Percentiles rank a stretch among this genome's conserved stretches.
Conservation (phyloP, 371 early-diverging fungal species). For the Rhizopus stolonifer region DNA sequence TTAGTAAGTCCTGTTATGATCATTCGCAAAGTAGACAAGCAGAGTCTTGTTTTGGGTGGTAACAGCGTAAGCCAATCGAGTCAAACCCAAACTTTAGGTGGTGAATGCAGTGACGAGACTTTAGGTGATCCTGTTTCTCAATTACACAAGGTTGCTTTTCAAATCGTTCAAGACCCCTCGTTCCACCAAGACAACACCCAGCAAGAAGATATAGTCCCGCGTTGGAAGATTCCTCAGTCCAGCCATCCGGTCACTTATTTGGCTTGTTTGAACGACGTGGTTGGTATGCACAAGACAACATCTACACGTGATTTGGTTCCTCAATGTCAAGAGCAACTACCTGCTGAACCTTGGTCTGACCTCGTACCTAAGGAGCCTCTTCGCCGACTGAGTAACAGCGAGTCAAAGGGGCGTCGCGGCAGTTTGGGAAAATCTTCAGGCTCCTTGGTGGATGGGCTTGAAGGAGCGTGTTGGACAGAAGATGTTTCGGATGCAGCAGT, state of each 20-base stretch:
- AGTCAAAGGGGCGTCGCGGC: conserved; percentile 30
- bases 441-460: not conserved
- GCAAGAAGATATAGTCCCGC: conserved; percentile 22
- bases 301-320: conserved; percentile 43
- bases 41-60: conserved; percentile 74
- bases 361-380: no score
- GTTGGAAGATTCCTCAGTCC: conserved; percentile 45
- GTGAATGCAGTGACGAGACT: conserved; percentile 52
- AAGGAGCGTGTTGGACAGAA: conserved; percentile 71
- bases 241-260: conserved; percentile 62
- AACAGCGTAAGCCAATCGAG: conserved; percentile 46
- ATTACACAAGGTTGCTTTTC: conserved; percentile 89
- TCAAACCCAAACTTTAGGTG: conserved; percentile 28
- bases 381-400: no score
- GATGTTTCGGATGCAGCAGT: conserved; percentile 87
- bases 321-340: not conserved
- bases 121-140: conserved; percentile 79
- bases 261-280: conserved; percentile 78
- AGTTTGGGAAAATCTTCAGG: conserved; percentile 29
- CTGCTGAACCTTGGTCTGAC: conserved; percentile 10
- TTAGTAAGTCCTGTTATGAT: conserved; percentile 83
- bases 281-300: conserved; percentile 73
- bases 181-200: conserved; percentile 32
- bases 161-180: conserved; percentile 61
- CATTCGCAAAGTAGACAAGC: conserved; percentile 82